These are phyloP conservation scores for Zarea fungicola DNA, from an alignment of 2,329 filamentous ascomycete genomes.

Conservation along the genomic window DNA sequence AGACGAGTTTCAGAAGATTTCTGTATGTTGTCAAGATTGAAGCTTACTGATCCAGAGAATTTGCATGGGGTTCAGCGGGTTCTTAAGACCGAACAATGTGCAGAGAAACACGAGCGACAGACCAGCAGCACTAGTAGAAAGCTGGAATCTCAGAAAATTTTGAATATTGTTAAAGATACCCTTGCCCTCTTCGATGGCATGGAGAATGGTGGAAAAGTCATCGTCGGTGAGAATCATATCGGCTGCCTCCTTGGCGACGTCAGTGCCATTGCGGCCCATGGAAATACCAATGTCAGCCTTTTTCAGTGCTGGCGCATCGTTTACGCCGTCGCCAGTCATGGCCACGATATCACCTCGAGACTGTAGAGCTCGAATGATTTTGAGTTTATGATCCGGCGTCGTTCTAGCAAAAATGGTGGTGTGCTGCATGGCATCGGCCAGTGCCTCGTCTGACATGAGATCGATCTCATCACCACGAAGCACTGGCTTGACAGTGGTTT, in stretches of 20 bases:
- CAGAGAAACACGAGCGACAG: constrained; percentile 87
- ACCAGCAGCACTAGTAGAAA: constrained; percentile 93
- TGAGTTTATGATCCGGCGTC: constrained; percentile 96
- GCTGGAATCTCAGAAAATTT: constrained; percentile 97
- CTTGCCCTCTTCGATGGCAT: constrained; percentile 96
- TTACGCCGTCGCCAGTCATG: constrained; percentile 98
- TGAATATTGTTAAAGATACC: constrained; percentile 99
- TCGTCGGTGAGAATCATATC: constrained; percentile 91
- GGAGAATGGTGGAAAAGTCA: constrained; percentile 86
- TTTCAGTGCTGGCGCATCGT: constrained; percentile 93
- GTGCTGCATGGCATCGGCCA: constrained; percentile 77
- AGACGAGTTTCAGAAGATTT: not conserved
- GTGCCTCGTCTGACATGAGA: constrained; percentile 77
- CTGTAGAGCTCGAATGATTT: constrained; percentile 89
- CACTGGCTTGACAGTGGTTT: constrained; percentile 63
- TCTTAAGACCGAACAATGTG: constrained; percentile 88
- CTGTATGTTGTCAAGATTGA: not conserved
- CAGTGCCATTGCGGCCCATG: constrained; percentile 92
- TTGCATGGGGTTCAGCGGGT: constrained; percentile 97
- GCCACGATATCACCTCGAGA: constrained; percentile 92
- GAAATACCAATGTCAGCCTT: constrained; percentile 97
- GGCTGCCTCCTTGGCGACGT: constrained; percentile 94
- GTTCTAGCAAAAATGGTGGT: constrained; percentile 95
- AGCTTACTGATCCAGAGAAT: constrained; percentile 97
- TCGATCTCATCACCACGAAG: constrained; percentile 91